Evolutionary conservation across 495 filamentous ascomycete species (phyloP).

Genomic region (Staphylotrichum tortipilum): DNA sequence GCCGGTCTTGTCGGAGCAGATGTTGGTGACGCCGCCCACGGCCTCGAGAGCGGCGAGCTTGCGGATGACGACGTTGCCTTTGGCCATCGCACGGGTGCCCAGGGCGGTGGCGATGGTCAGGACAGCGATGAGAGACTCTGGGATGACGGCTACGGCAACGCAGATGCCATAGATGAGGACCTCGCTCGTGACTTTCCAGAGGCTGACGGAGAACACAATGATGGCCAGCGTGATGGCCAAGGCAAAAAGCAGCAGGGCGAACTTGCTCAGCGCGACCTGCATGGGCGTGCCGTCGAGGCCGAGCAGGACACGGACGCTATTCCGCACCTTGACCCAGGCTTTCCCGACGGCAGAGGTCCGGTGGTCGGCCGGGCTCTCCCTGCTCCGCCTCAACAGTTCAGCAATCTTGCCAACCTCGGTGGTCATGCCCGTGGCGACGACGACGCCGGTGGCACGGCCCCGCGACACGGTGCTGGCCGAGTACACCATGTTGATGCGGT

Average conservation of each 20-base stretch:
- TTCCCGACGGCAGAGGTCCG: slow-evolving; percentile 28
- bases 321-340: slow-evolving; percentile 8
- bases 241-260: slow-evolving; percentile 65
- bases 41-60: slow-evolving; percentile 73
- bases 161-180: slow-evolving; percentile 78
- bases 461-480: slow-evolving; percentile 58
- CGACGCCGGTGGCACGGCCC: slow-evolving; percentile 57
- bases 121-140: slow-evolving; percentile 60
- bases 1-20: slow-evolving; percentile 83
- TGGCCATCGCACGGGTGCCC: slow-evolving; percentile 67
- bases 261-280: slow-evolving; percentile 65
- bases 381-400: slow-evolving; percentile 42
- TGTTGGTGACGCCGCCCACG: slow-evolving; percentile 76
- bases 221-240: slow-evolving; percentile 66
- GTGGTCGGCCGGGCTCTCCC: slow-evolving; percentile 48
- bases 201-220: slow-evolving; percentile 70
- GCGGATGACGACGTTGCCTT: slow-evolving; percentile 64
- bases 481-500: slow-evolving; percentile 62
- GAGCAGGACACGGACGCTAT: slow-evolving; percentile 30
- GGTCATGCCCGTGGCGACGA: slow-evolving; percentile 61
- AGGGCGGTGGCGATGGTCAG: slow-evolving; percentile 68
- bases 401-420: slow-evolving; percentile 82
- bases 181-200: slow-evolving; percentile 58
- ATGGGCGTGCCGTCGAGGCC: slow-evolving; percentile 70
- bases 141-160: slow-evolving; percentile 60